These are phyloP conservation scores for Dioscorea alata DNA, from an alignment of 106 monocot genomes.

Conservation along the genomic window DNA sequence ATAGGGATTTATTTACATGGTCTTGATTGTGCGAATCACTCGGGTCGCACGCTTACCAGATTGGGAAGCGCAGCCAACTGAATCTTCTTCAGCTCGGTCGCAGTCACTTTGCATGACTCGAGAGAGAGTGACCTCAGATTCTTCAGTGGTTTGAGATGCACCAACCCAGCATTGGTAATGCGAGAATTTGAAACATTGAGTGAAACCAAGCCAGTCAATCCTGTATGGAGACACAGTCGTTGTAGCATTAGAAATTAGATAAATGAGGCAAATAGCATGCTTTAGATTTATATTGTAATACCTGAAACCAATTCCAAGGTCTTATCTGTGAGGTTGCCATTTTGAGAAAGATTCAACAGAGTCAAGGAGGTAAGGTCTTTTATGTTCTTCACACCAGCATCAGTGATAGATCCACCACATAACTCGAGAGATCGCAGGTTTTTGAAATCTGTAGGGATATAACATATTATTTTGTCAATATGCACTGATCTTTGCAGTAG, in stretches of 20 bases:
- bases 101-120: conserved; percentile 91
- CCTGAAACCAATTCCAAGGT: conserved; percentile 87
- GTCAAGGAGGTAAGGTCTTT: conserved; percentile 73
- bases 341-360: conserved; percentile 87
- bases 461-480: too few relatives aligned
- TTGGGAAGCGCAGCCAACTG: conserved; percentile 83
- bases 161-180: conserved; percentile 72
- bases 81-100: conserved; percentile 87
- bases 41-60: conserved; percentile 69
- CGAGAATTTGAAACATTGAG: conserved; percentile 62
- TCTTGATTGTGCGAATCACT: conserved; percentile 15
- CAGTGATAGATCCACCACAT: conserved; percentile 91
- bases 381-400: conserved; percentile 91
- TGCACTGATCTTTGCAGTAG: too few relatives aligned
- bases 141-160: conserved; percentile 81
- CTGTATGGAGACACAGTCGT: conserved; percentile 11
- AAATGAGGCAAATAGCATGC: neutral
- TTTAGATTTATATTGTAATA: conserved; percentile 2
- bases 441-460: conserved; percentile 60
- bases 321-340: conserved; percentile 78
- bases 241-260: neutral
- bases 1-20: neutral
- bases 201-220: conserved; percentile 57
- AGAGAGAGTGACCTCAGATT: conserved; percentile 78
- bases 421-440: conserved; percentile 75